Evolutionary conservation across 2,329 filamentous ascomycete species (phyloP), one percentile per base, ranked within the genome.

Genomic region (Fusarium sulawesiense): DNA sequence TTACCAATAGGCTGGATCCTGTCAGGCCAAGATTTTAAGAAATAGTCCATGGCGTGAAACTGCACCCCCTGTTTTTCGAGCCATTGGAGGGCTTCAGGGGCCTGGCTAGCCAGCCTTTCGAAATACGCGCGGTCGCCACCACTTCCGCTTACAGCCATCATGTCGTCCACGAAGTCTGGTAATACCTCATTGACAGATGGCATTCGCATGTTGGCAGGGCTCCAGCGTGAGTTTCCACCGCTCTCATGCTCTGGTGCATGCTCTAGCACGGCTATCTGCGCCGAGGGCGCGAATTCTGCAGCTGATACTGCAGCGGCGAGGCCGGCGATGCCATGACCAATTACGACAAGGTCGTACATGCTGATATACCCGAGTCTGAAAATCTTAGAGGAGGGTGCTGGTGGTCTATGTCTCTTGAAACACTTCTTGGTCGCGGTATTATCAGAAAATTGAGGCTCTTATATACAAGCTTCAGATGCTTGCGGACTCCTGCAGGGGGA

Each of bases 181-280:
- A 56, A 59, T 59, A 59, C 59, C 54, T 62, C 45, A 59, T 62
- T 62, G 29, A 62, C 54, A 62, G 59, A 62, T 62, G 40, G 54
- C 59, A 59, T 62, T 59, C 54, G 59, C 46, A 62, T 62, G 23
- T 62, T 62, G 25, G 59, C 59, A 62, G 59, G 59, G 59, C 59
- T 62, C 54, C 54, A 62, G 54, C 54, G 54, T 59, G 54, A 62
- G 54, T 62, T 59, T 46, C 54, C 54, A 62, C 59, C 59, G 30
- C 59, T 62, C 29, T 25, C 37, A 62, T 62, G 54, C 54, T 62
- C 54, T 59, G 54, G 59, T 62, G 59, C 59, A 62, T 51, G 45
- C 59, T 62, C 54, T 62, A 62, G 59, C 37, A 62, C 45, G 37
- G 46, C 59, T 59, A 62, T 62, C 59, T 62, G 54, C 54, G 54